Evolutionary conservation across 2,329 filamentous ascomycete genomes (phyloP), one percentile per base, ranked within the genome.

Genomic region (Dactylellina cionopaga): DNA sequence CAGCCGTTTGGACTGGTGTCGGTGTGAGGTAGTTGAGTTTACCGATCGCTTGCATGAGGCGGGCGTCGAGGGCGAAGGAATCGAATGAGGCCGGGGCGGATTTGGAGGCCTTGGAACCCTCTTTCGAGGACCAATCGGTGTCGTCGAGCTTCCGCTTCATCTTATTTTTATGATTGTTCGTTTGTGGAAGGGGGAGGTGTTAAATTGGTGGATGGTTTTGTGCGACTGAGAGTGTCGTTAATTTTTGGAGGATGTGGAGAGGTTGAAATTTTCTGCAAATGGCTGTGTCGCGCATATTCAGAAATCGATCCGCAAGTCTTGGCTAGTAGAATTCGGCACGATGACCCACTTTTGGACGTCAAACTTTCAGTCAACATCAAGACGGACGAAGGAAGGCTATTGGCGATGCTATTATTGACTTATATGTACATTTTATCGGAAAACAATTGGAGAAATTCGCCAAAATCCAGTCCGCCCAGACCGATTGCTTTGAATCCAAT

Each of bases 1-100:
- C 91, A 80, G 90, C 89, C 41, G 88, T 86, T 81, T 99, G 95
- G 1, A 98, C 91, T 10, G 89, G 85, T n/a, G 95, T 98, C 11
- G 95, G 95, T 66, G 88, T 88, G 74, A 89, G 85, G 82, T 93
- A 98, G 80, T 90, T 89, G 80, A 95, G 90, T 79, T 90, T 89
- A 47, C 90, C 89, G 76, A 98, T 86, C 60, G 91, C 92, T 83
- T 96, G 92, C 31, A 97, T 84, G 27, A 99, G 84, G 75, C 95
- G 88, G 7, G 92, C 82, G 79, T 99, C 95, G 74, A 99, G 88
- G 74, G 88, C 88, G 73, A 98, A 85, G 64, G 88, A 86, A 75
- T 89, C 85, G 79, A 98, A 99, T 56, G 44, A 44, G 3, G 51
- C 5, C n/a, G 43, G n/a, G 29, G 49, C 22, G 82, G 79, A 17